These are phyloP conservation scores for Dalbergia oliveri DNA, from an alignment of 306 rosid genomes.

Conservation along the genomic window DNA sequence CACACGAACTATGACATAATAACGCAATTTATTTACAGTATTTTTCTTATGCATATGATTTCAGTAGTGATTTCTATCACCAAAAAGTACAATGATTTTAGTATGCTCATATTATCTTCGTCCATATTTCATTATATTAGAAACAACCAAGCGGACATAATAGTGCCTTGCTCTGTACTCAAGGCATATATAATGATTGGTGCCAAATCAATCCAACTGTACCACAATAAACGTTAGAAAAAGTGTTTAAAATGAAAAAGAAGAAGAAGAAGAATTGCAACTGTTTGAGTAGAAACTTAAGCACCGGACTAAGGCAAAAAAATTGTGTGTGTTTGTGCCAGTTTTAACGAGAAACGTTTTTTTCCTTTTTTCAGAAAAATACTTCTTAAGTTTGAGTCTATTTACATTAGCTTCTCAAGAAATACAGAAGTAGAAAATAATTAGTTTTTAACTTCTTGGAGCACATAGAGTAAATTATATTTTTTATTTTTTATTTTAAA, in stretches of 20 bases:
- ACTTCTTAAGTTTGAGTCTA: not conserved
- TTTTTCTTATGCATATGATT: not conserved
- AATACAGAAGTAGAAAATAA: not conserved
- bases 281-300: not conserved
- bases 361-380: too few species aligned
- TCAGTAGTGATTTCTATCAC: conserved; percentile 37
- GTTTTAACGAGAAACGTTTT: too few species aligned
- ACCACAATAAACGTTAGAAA: not conserved
- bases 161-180: conserved; percentile 27
- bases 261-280: not conserved
- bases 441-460: too few species aligned
- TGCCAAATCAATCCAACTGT: conserved; percentile 37
- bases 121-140: not conserved
- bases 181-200: conserved; percentile 31
- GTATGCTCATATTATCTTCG: not conserved
- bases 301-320: not conserved
- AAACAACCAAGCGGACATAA: conserved; percentile 1
- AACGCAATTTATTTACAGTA: not conserved
- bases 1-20: conserved; percentile 23
- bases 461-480: not conserved
- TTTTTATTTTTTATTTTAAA: too few species aligned
- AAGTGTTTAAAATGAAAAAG: not conserved
- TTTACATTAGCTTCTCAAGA: not conserved
- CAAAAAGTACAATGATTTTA: not conserved
- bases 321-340: not conserved